Evolutionary conservation across 2,329 filamentous ascomycete genomes (phyloP).

Genomic region (Sclerotinia nivalis): DNA sequence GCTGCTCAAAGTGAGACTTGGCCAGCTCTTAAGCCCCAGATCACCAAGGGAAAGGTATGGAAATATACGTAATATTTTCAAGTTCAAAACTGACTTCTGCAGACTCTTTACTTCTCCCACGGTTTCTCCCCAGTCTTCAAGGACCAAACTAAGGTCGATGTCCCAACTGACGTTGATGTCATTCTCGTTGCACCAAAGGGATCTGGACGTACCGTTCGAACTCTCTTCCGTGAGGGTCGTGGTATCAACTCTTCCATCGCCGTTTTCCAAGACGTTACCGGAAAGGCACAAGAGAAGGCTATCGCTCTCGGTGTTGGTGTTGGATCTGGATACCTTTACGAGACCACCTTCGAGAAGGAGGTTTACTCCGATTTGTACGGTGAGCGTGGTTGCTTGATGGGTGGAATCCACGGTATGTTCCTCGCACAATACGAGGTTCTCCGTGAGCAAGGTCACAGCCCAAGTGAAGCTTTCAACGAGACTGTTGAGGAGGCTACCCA

Average conservation of each 20-base stretch:
- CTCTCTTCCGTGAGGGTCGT: constrained; percentile 97
- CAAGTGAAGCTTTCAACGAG: constrained; percentile 99
- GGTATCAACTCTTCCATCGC: constrained; percentile 99
- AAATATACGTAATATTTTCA: constrained; percentile 7
- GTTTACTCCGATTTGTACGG: constrained; percentile 99
- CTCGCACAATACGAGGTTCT: constrained; percentile 99
- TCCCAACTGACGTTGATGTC: constrained; percentile 93
- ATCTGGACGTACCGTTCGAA: constrained; percentile 96
- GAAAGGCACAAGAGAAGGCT: constrained; percentile 97
- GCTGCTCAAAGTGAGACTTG: constrained; percentile 98
- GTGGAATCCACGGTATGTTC: constrained; percentile 99
- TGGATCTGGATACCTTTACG: constrained; percentile 97
- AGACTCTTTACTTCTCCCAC: constrained; percentile 99
- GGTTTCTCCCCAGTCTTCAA: constrained; percentile 99
- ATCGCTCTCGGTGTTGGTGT: constrained; percentile 95
- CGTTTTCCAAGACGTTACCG: constrained; percentile 97
- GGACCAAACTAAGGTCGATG: constrained; percentile 97
- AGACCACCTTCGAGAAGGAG: constrained; percentile 99
- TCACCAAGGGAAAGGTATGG: constrained; percentile 95
- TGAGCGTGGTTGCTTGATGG: constrained; percentile 99
- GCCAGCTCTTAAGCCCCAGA: constrained; percentile 95
- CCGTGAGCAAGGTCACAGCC: constrained; percentile 95
- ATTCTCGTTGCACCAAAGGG: constrained; percentile 99
- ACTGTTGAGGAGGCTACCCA: constrained; percentile 99
- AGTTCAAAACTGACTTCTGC: constrained; percentile 29